These are phyloP conservation scores for Butyriboletus regius DNA, from an alignment of 1,284 basidiomycete species.

Conservation along the genomic window DNA sequence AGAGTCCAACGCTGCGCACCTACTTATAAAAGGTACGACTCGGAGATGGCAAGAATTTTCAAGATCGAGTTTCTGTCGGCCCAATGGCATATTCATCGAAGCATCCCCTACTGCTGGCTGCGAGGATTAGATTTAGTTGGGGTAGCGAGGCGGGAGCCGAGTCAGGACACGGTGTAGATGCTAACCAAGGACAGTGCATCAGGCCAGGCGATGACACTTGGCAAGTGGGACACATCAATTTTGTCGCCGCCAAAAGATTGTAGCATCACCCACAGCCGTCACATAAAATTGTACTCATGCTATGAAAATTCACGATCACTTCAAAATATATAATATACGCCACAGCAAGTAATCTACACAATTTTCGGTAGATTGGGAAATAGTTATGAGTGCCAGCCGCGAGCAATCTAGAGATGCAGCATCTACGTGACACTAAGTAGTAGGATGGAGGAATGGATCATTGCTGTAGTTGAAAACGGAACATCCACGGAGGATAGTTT, in stretches of 20 bases:
- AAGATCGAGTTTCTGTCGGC: not conserved
- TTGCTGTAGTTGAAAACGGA: slow-evolving; percentile 30
- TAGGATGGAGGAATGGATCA: slow-evolving; percentile 25
- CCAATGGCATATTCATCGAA: not conserved
- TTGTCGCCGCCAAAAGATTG: not conserved
- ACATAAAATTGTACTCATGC: not conserved
- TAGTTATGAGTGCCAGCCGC: not conserved
- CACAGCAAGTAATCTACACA: not conserved
- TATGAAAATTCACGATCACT: not conserved
- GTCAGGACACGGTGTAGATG: no score
- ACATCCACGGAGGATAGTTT: slow-evolving; percentile 29
- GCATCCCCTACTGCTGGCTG: not conserved
- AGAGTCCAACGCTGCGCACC: not conserved
- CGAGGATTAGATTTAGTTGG: not conserved
- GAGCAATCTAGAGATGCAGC: not conserved
- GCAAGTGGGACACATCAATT: not conserved
- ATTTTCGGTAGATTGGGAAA: not conserved
- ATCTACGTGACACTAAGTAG: not conserved
- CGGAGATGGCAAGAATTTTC: not conserved
- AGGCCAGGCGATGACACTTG: not conserved
- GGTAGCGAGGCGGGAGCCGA: not conserved
- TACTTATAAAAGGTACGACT: no score
- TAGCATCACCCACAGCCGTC: not conserved
- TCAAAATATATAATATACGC: not conserved
- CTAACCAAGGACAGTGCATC: no score